Evolutionary conservation across 805 yeast species (phyloP).

Genomic region (Scheffersomyces lignosus): DNA sequence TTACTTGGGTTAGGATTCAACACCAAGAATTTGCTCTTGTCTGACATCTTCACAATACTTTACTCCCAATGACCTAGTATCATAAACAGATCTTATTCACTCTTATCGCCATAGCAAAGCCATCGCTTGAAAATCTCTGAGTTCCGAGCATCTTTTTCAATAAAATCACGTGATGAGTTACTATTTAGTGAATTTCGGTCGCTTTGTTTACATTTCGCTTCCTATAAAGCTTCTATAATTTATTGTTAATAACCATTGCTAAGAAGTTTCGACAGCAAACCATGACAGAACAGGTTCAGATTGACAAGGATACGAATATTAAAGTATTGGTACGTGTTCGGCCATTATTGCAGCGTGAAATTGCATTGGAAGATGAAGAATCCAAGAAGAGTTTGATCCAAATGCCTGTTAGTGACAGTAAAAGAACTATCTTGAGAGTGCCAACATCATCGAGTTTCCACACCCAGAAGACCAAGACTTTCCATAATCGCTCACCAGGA

Average conservation of each 20-base stretch:
- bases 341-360: slow-evolving; percentile 40
- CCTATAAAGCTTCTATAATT: too few relatives aligned
- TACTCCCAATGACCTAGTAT: neutral
- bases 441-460: slow-evolving; percentile 22
- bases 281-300: slow-evolving; percentile 1
- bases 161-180: neutral
- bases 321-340: slow-evolving; percentile 55
- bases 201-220: neutral
- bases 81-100: too few relatives aligned
- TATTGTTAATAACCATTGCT: too few relatives aligned
- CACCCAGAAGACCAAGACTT: slow-evolving; percentile 6
- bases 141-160: too few relatives aligned
- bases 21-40: slow-evolving; percentile 37
- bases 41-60: slow-evolving; percentile 7
- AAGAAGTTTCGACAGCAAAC: neutral
- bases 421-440: slow-evolving; percentile 16
- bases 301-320: slow-evolving; percentile 29
- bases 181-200: neutral
- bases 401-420: slow-evolving; percentile 28
- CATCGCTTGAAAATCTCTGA: neutral
- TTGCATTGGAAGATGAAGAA: slow-evolving; percentile 5
- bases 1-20: slow-evolving; percentile 45
- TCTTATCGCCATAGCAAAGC: neutral
- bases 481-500: slow-evolving; percentile 1
- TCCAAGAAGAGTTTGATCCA: slow-evolving; percentile 23